These are phyloP conservation scores for Tricholoma saponaceum DNA, from an alignment of 768 basidiomycete species.

Conservation along the genomic window DNA sequence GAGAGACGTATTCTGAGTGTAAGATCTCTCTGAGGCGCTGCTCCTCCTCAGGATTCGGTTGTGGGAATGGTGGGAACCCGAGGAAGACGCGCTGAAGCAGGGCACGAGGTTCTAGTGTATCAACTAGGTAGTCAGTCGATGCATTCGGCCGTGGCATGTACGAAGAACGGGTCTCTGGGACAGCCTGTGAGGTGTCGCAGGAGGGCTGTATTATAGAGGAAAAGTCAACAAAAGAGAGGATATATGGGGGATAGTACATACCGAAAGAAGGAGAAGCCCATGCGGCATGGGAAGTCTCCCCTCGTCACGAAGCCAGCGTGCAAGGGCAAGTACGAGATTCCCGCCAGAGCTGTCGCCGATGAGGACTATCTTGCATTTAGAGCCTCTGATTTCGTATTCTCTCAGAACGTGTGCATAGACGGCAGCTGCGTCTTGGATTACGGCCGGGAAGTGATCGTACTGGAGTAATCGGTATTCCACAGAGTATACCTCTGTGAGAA, in stretches of 20 bases:
- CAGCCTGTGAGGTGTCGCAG: slow-evolving; percentile 37
- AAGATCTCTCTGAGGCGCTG: slow-evolving; percentile 28
- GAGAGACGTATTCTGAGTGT: slow-evolving; percentile 39
- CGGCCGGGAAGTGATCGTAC: slow-evolving; percentile 50
- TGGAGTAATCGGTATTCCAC: slow-evolving; percentile 53
- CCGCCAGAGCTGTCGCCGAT: slow-evolving; percentile 56
- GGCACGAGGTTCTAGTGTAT: slow-evolving; percentile 49
- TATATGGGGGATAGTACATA: slow-evolving; percentile 11
- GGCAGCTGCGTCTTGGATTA: slow-evolving; percentile 47
- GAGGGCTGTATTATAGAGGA: slow-evolving; percentile 13
- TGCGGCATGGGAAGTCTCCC: slow-evolving; percentile 39
- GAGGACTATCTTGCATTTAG: slow-evolving; percentile 37
- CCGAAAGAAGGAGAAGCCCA: slow-evolving; percentile 44
- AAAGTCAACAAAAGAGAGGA: neutral
- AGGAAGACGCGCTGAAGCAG: slow-evolving; percentile 52
- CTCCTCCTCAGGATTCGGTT: slow-evolving; percentile 24
- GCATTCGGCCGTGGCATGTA: slow-evolving; percentile 48
- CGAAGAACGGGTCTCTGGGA: slow-evolving; percentile 44
- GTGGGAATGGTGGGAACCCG: slow-evolving; percentile 24
- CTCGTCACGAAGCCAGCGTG: slow-evolving; percentile 53
- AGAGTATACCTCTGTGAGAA: slow-evolving; percentile 33
- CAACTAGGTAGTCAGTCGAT: slow-evolving; percentile 46
- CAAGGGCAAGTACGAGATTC: slow-evolving; percentile 46
- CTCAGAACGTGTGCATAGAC: slow-evolving; percentile 45
- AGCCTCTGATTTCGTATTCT: slow-evolving; percentile 17